phyloP scores from a whole-genome alignment of 139 green algal species.

The Edaphochlamys debaryana region DNA sequence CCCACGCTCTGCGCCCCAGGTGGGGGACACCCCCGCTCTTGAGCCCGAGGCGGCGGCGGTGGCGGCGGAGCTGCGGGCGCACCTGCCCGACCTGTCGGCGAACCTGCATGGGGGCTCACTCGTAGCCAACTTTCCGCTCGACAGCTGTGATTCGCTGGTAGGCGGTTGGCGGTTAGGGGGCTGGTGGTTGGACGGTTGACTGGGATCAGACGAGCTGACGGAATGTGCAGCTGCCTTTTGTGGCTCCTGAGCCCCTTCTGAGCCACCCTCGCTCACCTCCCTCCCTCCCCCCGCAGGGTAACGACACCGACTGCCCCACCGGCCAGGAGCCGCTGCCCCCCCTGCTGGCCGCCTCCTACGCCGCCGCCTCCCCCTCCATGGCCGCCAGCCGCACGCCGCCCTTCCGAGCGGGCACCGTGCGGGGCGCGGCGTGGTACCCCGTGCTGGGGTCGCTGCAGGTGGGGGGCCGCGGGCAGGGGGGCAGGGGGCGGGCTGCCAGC shows the following conservation, averaged over 20 bases:
- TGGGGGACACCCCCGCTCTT: neutral
- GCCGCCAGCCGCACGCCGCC: neutral
- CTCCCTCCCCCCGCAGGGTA: slow-evolving; percentile 2
- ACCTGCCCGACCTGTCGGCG: slow-evolving; percentile 1
- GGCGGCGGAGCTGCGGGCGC: neutral
- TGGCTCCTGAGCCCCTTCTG: too few relatives aligned
- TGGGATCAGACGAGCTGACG: too few relatives aligned
- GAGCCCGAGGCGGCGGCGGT: slow-evolving; percentile 24
- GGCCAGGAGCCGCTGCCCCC: slow-evolving; percentile 3
- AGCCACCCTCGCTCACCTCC: too few relatives aligned
- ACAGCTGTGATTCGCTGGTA: slow-evolving; percentile 28
- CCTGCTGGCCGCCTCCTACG: slow-evolving; percentile 11
- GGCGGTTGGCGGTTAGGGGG: too few relatives aligned
- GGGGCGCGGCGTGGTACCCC: slow-evolving; percentile 29
- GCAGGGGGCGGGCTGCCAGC: neutral
- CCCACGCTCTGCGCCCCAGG: neutral
- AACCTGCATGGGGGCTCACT: slow-evolving; percentile 36
- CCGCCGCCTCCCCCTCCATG: neutral
- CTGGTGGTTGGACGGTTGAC: too few relatives aligned
- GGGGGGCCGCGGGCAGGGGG: neutral
- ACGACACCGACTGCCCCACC: neutral
- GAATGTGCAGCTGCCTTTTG: too few relatives aligned
- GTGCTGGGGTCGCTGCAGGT: slow-evolving; percentile 40
- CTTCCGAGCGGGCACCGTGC: slow-evolving; percentile 9
- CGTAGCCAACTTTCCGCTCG: slow-evolving; percentile 37